phyloP scores from a whole-genome alignment of 768 basidiomycete species.

The Tylopilus subfusipes region DNA sequence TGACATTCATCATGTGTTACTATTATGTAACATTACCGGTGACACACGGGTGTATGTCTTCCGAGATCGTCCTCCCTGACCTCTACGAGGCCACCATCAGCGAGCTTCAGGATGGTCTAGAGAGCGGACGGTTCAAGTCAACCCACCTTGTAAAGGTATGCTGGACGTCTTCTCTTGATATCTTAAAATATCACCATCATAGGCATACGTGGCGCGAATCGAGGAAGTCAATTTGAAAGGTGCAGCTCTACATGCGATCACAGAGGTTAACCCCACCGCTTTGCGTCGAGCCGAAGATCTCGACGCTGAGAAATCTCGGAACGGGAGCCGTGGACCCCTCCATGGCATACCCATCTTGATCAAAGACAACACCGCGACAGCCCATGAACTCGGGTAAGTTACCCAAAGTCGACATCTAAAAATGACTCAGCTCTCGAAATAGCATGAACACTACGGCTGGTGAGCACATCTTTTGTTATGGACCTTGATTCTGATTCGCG shows the following conservation, averaged over 20 bases:
- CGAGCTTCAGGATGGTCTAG: constrained; percentile 52
- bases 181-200: background rate
- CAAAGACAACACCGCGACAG: constrained; percentile 45
- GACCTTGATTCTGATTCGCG: background rate
- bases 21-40: too few relatives aligned
- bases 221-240: constrained; percentile 66
- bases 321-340: constrained; percentile 43
- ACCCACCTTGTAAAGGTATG: constrained; percentile 59
- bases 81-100: constrained; percentile 57
- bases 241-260: constrained; percentile 52
- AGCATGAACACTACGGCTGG: constrained; percentile 49
- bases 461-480: constrained; percentile 33
- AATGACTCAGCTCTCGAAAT: constrained; percentile 1
- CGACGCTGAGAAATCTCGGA: constrained; percentile 49
- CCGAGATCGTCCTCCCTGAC: constrained; percentile 37
- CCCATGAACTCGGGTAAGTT: constrained; percentile 24
- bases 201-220: constrained; percentile 67
- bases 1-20: too few relatives aligned
- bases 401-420: background rate
- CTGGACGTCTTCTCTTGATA: too few relatives aligned
- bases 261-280: constrained; percentile 55
- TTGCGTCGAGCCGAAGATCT: constrained; percentile 48
- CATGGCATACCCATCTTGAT: constrained; percentile 60
- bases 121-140: constrained; percentile 50
- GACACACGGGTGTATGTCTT: too few relatives aligned